Percentiles rank a stretch among this genome's conserved stretches.
phyloP scores from a whole-genome alignment of 495 filamentous ascomycete genomes.

The Podospora comata region DNA sequence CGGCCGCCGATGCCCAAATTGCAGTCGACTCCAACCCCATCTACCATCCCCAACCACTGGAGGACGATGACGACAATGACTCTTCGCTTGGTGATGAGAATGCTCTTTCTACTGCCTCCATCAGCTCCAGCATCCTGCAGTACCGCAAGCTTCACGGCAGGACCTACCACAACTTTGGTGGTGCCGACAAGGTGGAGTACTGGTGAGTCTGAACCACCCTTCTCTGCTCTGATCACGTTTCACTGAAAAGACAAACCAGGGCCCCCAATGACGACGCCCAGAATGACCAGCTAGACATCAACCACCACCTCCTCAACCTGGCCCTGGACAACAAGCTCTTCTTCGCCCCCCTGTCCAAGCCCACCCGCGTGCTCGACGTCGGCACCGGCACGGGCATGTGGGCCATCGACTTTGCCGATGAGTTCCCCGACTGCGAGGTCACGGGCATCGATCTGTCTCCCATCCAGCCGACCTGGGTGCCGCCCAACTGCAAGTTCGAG shows the following conservation, averaged over 20 bases:
- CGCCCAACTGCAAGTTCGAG: slow-evolving; percentile 52
- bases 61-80: slow-evolving; percentile 1
- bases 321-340: slow-evolving; percentile 54
- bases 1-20: neutral
- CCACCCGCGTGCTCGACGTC: slow-evolving; percentile 56
- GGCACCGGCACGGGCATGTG: slow-evolving; percentile 57
- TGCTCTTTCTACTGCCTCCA: neutral
- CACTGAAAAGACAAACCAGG: slow-evolving; percentile 13
- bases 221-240: neutral
- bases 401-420: slow-evolving; percentile 47
- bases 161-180: slow-evolving; percentile 8
- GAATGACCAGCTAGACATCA: slow-evolving; percentile 42
- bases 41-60: neutral
- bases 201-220: neutral
- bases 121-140: slow-evolving; percentile 9
- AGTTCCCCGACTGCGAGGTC: slow-evolving; percentile 51
- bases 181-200: neutral
- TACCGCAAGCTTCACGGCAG: slow-evolving; percentile 11
- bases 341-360: slow-evolving; percentile 50
- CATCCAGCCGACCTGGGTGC: slow-evolving; percentile 51
- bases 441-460: slow-evolving; percentile 62
- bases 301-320: slow-evolving; percentile 38
- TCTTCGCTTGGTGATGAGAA: slow-evolving; percentile 1
- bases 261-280: slow-evolving; percentile 40
- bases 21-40: neutral